These are phyloP conservation scores for Colletotrichum costaricense DNA, from an alignment of 2,329 filamentous ascomycete genomes.

Conservation along the genomic window DNA sequence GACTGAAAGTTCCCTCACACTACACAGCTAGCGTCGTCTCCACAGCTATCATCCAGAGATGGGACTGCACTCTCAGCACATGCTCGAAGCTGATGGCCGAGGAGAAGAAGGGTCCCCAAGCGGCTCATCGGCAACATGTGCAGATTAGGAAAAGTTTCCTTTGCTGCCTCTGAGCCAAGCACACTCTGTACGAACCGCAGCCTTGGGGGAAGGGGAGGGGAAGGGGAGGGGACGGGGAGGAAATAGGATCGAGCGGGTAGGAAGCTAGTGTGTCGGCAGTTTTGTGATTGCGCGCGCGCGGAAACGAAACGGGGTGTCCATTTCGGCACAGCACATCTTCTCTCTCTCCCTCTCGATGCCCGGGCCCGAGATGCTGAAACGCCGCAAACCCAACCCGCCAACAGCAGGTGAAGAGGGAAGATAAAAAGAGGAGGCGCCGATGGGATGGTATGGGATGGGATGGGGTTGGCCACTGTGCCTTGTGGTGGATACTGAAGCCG, in stretches of 20 bases:
- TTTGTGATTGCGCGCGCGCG: neutral
- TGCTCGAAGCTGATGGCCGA: conserved; percentile 6
- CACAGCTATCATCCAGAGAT: conserved; percentile 4
- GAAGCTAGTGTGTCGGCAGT: conserved; percentile 6
- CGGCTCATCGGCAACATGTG: conserved; percentile 5
- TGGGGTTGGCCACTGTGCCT: too few relatives aligned
- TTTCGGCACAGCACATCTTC: neutral
- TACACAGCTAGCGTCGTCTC: neutral
- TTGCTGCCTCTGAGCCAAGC: conserved; percentile 13
- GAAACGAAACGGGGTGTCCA: conserved; percentile 26
- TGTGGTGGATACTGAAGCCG: neutral
- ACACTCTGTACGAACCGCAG: conserved; percentile 6
- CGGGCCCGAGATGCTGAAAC: conserved; percentile 27
- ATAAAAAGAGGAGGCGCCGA: neutral
- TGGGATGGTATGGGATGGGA: neutral
- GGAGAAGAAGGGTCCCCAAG: neutral
- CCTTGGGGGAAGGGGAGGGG: neutral
- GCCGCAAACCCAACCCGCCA: conserved; percentile 7
- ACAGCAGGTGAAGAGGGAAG: neutral
- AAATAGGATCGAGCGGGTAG: conserved; percentile 1
- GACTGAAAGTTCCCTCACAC: too few relatives aligned
- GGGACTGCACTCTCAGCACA: neutral
- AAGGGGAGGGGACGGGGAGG: too few relatives aligned
- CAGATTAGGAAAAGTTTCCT: conserved; percentile 19
- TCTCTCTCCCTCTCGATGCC: neutral